Conservation (phyloP, 2,329 filamentous ascomycete genomes). For the Proliferodiscus dingleyae region DNA sequence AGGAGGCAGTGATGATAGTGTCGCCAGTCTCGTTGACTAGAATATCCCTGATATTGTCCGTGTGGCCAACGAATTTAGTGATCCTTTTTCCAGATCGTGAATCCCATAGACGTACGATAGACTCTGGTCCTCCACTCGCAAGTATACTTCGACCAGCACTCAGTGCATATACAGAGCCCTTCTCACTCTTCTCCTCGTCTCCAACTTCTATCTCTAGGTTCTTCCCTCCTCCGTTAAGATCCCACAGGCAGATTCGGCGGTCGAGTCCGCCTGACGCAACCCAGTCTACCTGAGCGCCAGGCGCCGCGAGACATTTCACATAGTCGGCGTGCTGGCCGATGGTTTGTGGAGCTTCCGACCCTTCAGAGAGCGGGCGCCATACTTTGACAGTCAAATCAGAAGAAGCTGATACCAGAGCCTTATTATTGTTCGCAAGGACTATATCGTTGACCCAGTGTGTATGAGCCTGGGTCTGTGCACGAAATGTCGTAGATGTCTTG, state of each 20-base stretch:
- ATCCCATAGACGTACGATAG: constrained; percentile 89
- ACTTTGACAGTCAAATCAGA: constrained; percentile 70
- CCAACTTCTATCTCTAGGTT: constrained; percentile 79
- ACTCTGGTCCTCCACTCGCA: constrained; percentile 90
- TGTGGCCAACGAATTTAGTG: constrained; percentile 95
- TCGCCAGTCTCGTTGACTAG: constrained; percentile 85
- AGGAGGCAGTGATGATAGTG: constrained; percentile 88
- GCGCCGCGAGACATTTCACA: constrained; percentile 86
- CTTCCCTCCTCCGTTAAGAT: constrained; percentile 81
- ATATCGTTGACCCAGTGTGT: constrained; percentile 78
- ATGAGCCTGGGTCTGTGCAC: constrained; percentile 62
- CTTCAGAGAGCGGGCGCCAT: constrained; percentile 70
- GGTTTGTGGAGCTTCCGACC: constrained; percentile 62
- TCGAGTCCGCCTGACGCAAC: constrained; percentile 92
- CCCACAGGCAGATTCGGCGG: constrained; percentile 89
- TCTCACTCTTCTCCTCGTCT: constrained; percentile 78
- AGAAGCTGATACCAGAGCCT: constrained; percentile 65
- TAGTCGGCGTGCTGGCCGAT: constrained; percentile 95
- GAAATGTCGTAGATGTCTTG: constrained; percentile 51
- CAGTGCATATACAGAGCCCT: constrained; percentile 92
- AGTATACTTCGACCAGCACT: constrained; percentile 75
- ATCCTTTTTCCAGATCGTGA: constrained; percentile 81
- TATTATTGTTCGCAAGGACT: constrained; percentile 58
- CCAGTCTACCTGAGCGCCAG: constrained; percentile 68
- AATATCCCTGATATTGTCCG: constrained; percentile 88